Percentiles rank a stretch among this genome's conserved stretches.
Evolutionary conservation across 495 filamentous ascomycete genomes (phyloP).

Genomic region (Penicillium verhagenii): DNA sequence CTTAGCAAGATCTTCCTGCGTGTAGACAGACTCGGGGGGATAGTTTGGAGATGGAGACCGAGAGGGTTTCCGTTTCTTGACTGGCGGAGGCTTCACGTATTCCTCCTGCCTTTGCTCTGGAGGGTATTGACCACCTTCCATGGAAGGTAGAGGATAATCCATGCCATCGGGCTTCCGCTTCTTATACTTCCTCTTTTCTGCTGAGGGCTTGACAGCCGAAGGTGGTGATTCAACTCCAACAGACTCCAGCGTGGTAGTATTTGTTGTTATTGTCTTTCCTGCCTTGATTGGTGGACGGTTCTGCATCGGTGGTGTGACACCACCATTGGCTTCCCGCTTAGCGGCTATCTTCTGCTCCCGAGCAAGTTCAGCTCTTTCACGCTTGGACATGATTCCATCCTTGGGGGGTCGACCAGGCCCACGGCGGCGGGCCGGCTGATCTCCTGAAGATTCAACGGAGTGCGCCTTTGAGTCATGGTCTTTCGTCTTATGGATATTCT

Average conservation of each 20-base stretch:
- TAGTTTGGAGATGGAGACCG: slow-evolving; percentile 71
- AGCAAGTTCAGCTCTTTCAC: slow-evolving; percentile 66
- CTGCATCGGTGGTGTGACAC: slow-evolving; percentile 34
- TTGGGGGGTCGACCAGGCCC: slow-evolving; percentile 88
- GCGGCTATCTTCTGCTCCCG: slow-evolving; percentile 57
- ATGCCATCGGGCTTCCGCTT: slow-evolving; percentile 64
- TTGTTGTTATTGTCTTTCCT: slow-evolving; percentile 41
- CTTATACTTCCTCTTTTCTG: slow-evolving; percentile 75
- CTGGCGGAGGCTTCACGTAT: slow-evolving; percentile 45
- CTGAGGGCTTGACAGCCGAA: slow-evolving; percentile 43
- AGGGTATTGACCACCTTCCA: slow-evolving; percentile 46
- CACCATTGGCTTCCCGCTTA: slow-evolving; percentile 47
- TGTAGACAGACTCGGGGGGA: slow-evolving; percentile 71
- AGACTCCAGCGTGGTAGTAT: slow-evolving; percentile 22
- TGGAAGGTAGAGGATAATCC: slow-evolving; percentile 44
- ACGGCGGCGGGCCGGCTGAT: slow-evolving; percentile 63
- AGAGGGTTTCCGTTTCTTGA: slow-evolving; percentile 56
- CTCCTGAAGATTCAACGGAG: slow-evolving; percentile 37
- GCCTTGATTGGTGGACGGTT: slow-evolving; percentile 48
- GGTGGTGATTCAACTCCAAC: slow-evolving; percentile 53
- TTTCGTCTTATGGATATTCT: slow-evolving; percentile 41
- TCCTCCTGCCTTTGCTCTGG: slow-evolving; percentile 44
- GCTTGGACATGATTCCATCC: slow-evolving; percentile 90
- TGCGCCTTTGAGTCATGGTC: slow-evolving; percentile 29
- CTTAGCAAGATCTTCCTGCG: slow-evolving; percentile 80